Base-by-base conservation (phyloP, 2,329 filamentous ascomycete genomes). In the Paecilomyces fulvus region DNA sequence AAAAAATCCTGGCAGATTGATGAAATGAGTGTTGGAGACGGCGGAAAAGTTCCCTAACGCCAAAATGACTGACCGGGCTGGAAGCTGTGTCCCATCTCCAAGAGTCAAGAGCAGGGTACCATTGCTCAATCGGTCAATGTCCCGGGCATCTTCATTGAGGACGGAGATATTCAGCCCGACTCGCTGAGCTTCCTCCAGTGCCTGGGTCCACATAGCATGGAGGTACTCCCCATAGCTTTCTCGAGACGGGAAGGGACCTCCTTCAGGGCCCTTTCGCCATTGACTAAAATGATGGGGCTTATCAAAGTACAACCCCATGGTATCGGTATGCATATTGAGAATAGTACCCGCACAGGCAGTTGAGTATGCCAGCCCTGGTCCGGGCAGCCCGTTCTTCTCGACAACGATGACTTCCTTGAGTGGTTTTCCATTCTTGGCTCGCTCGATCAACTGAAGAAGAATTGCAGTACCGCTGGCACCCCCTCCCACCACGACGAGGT, bases 391-490 rank as follows among this genome's bases (percentile, higher is more conserved):
- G 14, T 33, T 12, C 10, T 33, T 33, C 31, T 33, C 31, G 11
- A 33, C 31, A 33, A 33, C 9, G 9, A 33, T 33, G 31, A 33
- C 9, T 12, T 33, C 2, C 49, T 30, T 12, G 20, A 37, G 1
- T 12, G 51, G 4, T 1, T 46, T 50, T 11, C 57, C 57, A 17
- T 56, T 17, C 9, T 51, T 53, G 17, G 33, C 51, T 30, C 52
- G 52, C 28, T 58, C 52, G 11, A 58, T 48, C 31, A 58, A 48
- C 14, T 56, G 57, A 33, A 58, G 52, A 11, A 58, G 48, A 6
- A 58, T 53, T n/a, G 57, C 55, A 11, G 54, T 51, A 20, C 57
- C 57, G 50, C 57, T 58, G 3, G 55, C 57, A 49, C 57, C 57
- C 17, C 55, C 51, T 20, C 57, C 57, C 11, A 58, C 55, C 21